Conservation (phyloP, 1,139 yeast genomes). For the Debaryomycetaceae sp. region DNA sequence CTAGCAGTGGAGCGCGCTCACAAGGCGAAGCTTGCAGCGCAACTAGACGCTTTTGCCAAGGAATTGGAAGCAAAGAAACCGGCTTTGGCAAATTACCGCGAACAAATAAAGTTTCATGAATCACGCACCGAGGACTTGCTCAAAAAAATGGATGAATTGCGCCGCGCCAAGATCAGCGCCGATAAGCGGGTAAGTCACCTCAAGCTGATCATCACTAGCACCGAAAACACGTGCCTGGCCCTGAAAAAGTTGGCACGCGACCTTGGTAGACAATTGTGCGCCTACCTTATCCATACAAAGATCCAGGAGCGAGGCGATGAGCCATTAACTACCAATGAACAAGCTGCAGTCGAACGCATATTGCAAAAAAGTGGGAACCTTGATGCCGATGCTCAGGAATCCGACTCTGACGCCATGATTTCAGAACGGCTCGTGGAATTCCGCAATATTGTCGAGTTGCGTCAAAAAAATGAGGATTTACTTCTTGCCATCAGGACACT, state of each 20-base stretch:
- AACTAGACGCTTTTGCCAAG: conserved; percentile 57
- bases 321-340: conserved; percentile 51
- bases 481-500: conserved; percentile 56
- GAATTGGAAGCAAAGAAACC: conserved; percentile 83
- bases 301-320: conserved; percentile 39
- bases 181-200: conserved; percentile 26
- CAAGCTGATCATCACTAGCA: conserved; percentile 23
- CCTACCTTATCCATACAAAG: conserved; percentile 56
- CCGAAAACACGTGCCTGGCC: conserved; percentile 30
- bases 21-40: conserved; percentile 59
- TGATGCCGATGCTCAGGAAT: conserved; percentile 17
- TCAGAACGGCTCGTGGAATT: conserved; percentile 67
- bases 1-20: conserved; percentile 61
- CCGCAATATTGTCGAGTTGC: conserved; percentile 54
- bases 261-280: conserved; percentile 70
- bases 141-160: conserved; percentile 24
- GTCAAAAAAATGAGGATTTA: conserved; percentile 63
- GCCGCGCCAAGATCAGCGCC: conserved; percentile 31
- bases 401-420: conserved; percentile 65
- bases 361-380: conserved; percentile 26
- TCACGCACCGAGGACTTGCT: conserved; percentile 28
- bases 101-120: conserved; percentile 38
- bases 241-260: conserved; percentile 55
- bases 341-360: conserved; percentile 38
- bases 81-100: conserved; percentile 53